These are phyloP conservation scores for Fusarium xyrophilum DNA, from an alignment of 2,329 filamentous ascomycete species.

Conservation along the genomic window DNA sequence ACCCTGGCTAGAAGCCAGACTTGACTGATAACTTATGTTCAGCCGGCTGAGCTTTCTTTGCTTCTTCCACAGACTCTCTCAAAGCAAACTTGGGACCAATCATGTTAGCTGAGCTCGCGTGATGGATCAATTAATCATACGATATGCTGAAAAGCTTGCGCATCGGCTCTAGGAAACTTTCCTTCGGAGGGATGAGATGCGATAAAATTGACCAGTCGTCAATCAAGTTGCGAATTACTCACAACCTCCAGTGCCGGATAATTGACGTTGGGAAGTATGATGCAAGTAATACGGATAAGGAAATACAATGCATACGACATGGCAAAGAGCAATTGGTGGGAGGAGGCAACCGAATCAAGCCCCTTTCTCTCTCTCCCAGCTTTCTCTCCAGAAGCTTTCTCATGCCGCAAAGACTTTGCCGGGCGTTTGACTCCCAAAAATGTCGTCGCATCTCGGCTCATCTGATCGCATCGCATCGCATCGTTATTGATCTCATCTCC, in stretches of 20 bases:
- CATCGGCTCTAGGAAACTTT: conserved; percentile 6
- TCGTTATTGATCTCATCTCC: conserved; percentile 38
- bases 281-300: background rate
- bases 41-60: conserved; percentile 20
- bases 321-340: background rate
- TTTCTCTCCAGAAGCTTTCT: background rate
- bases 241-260: conserved; percentile 7
- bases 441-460: conserved; percentile 13
- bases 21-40: conserved; percentile 5
- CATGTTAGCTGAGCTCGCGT: conserved; percentile 26
- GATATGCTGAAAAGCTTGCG: conserved; percentile 28
- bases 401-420: background rate
- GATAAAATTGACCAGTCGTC: conserved; percentile 13
- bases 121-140: conserved; percentile 41
- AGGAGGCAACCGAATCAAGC: background rate
- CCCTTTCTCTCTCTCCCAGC: background rate
- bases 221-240: conserved; percentile 17
- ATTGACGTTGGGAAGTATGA: background rate
- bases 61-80: conserved; percentile 20
- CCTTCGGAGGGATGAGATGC: conserved; percentile 3
- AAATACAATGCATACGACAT: background rate
- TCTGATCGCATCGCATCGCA: conserved; percentile 36
- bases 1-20: conserved; percentile 16
- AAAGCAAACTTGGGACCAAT: conserved; percentile 18
- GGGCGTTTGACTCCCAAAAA: background rate